These are phyloP conservation scores for Cercophora sp. DNA, from an alignment of 495 filamentous ascomycete species.

Conservation along the genomic window DNA sequence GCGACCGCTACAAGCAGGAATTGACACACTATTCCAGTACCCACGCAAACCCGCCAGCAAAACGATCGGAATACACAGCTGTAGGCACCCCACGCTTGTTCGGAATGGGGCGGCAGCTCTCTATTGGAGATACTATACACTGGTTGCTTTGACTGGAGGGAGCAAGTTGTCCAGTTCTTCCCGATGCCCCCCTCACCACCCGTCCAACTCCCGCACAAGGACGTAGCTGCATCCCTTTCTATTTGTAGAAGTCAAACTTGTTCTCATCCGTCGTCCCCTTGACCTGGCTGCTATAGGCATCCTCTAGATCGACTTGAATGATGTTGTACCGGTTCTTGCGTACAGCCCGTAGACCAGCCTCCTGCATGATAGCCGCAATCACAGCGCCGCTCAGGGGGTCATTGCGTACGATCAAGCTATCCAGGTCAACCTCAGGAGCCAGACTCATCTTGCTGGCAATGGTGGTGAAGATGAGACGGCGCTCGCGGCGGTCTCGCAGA, in stretches of 20 bases:
- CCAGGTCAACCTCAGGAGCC: slow-evolving; percentile 91
- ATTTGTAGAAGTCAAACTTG: slow-evolving; percentile 70
- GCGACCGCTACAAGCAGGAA: too few species aligned
- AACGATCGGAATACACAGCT: too few species aligned
- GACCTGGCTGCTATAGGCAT: slow-evolving; percentile 92
- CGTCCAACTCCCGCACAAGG: background rate
- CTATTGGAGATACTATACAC: too few species aligned
- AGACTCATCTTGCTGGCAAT: slow-evolving; percentile 96
- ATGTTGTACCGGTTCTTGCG: slow-evolving; percentile 99
- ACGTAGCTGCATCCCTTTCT: too few species aligned
- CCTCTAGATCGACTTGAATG: slow-evolving; percentile 91
- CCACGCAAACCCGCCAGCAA: too few species aligned
- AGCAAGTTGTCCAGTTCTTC: too few species aligned
- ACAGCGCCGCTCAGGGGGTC: slow-evolving; percentile 92
- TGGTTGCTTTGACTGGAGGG: too few species aligned
- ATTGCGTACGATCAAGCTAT: slow-evolving; percentile 91
- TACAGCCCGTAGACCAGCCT: slow-evolving; percentile 90
- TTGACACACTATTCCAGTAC: too few species aligned
- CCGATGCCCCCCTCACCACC: background rate
- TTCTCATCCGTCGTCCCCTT: slow-evolving; percentile 80
- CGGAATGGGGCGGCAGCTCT: too few species aligned
- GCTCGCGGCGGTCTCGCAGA: slow-evolving; percentile 85
- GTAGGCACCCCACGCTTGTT: too few species aligned
- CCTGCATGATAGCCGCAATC: slow-evolving; percentile 99
- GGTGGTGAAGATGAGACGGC: slow-evolving; percentile 91